A percentile compares a stretch with the other conserved stretches of the same genome.
Conservation (phyloP, 306 rosid genomes). For the Cucumis hystrix region DNA sequence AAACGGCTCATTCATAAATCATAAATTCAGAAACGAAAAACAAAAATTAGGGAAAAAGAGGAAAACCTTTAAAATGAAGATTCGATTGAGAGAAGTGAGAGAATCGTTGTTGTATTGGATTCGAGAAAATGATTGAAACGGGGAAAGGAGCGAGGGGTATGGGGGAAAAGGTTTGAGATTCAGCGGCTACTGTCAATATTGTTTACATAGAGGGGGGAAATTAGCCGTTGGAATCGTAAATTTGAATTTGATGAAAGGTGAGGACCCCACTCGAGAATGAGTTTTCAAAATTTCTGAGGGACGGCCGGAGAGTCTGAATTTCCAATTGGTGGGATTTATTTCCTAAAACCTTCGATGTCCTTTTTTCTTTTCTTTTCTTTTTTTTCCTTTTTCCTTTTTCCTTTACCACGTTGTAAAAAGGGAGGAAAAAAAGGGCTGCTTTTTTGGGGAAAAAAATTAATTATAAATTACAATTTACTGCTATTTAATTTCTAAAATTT, state of each 20-base stretch:
- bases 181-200: conserved; percentile 19
- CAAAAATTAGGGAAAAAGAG: neutral
- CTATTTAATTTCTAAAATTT: too few species aligned
- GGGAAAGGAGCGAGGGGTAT: neutral
- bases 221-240: conserved; percentile 21
- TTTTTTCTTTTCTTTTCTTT: neutral
- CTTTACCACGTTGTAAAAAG: neutral
- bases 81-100: neutral
- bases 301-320: neutral
- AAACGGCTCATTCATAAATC: neutral
- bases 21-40: neutral
- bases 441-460: neutral
- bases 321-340: neutral
- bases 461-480: neutral
- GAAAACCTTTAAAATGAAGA: neutral
- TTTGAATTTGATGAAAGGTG: conserved; percentile 1
- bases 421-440: neutral
- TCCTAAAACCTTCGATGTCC: neutral
- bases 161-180: neutral
- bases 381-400: neutral
- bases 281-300: conserved; percentile 5
- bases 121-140: neutral
- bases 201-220: conserved; percentile 1
- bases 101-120: neutral
- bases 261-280: neutral